Base-by-base conservation (phyloP, 495 filamentous ascomycete genomes). In the Tirmania nivea region DNA sequence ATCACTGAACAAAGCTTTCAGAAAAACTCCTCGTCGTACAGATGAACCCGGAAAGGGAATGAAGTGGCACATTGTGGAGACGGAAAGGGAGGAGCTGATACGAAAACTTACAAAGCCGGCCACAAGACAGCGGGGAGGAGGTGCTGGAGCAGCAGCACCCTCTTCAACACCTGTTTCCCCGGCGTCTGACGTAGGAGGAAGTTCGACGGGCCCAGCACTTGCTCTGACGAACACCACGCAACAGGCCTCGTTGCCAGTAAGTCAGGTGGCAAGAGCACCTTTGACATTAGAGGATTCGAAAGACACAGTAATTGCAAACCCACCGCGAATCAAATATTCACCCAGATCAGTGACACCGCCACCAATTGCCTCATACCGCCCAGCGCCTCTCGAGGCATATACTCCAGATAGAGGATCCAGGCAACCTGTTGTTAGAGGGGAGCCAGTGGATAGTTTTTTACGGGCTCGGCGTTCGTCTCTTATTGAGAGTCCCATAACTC, bases 1-100 rank as follows among this genome's bases (percentile, higher is more conserved):
- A 17, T 96, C 92, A 3, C 66, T 97, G 50, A 94, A 92, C 62
- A 89, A 93, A 66, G 76, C 78, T 0, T 97, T 97, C 65, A 77
- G 82, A 57, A 96, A 96, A 65, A 81, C 94, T 6, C 81, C 92
- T 21, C 80, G 90, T 36, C 76, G 82, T 6, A 90, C 86, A 0
- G 84, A 97, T 60, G 92, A 97, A 63, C 90, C 90, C 2, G 90
- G 90, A 3, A 97, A 97, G 69, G 90, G 90, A 21, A 94, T 94
- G 88, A 94, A 95, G 64, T 97, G 90, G 90, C 79, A 82, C 66
- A 83, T 97, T 62, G 79, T 84, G 2, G 75, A 79, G 1, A 84
- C 87, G 52, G 70, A 79, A 45, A 80, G 83, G 31, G 83, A 94
- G 7, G 85, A 92, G 49, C 80, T 79, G 53, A 70, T 78, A 56